These are phyloP conservation scores for Cephalotrichum gorgonifer DNA, from an alignment of 2,329 filamentous ascomycete genomes.

Conservation along the genomic window DNA sequence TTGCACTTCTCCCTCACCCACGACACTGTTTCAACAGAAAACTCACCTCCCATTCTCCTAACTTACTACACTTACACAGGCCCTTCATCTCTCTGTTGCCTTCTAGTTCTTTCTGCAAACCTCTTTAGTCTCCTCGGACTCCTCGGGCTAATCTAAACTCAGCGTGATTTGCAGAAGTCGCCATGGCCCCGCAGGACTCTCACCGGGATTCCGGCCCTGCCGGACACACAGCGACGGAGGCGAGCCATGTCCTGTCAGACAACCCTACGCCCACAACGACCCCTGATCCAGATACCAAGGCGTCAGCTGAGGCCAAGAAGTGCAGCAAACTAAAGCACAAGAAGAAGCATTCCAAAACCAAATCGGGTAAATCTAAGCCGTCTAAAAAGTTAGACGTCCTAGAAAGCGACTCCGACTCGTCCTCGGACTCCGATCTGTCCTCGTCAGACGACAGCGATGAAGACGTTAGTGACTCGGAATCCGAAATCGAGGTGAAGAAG, in stretches of 20 bases:
- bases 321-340: neutral
- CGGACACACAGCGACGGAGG: neutral
- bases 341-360: neutral
- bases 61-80: too few relatives aligned
- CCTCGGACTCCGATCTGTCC: neutral
- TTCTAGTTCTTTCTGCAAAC: neutral
- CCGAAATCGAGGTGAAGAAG: neutral
- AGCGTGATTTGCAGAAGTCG: neutral
- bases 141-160: neutral
- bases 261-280: neutral
- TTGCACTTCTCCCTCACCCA: neutral
- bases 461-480: constrained; percentile 1
- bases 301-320: neutral
- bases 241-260: neutral
- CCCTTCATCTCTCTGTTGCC: too few relatives aligned
- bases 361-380: neutral
- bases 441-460: constrained; percentile 2
- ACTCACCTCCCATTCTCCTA: too few relatives aligned
- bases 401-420: neutral
- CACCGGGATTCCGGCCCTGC: neutral
- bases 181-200: neutral
- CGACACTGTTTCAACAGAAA: too few relatives aligned
- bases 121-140: neutral
- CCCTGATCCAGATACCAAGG: neutral
- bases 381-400: neutral